These are phyloP conservation scores for Quercus berberidifolia DNA, from an alignment of 306 rosid species.

Conservation along the genomic window DNA sequence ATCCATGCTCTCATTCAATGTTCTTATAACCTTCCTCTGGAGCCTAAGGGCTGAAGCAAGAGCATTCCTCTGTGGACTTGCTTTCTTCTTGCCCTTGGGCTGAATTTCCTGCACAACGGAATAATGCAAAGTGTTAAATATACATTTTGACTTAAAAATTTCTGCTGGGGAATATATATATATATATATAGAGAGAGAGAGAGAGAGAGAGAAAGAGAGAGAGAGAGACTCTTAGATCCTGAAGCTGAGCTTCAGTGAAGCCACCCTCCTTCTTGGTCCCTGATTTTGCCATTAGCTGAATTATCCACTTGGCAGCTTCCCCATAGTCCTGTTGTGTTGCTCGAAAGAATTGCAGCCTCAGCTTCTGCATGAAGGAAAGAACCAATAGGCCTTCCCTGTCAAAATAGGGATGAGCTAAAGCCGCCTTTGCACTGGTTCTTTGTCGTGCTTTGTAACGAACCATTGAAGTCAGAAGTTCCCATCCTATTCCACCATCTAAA, in stretches of 20 bases:
- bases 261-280: slow-evolving; percentile 86
- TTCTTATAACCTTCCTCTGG: slow-evolving; percentile 67
- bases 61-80: slow-evolving; percentile 58
- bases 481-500: slow-evolving; percentile 88
- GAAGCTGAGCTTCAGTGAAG: slow-evolving; percentile 96
- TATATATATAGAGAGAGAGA: too few species aligned
- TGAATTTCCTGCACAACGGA: slow-evolving; percentile 51
- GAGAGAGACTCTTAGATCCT: slow-evolving; percentile 54
- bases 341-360: slow-evolving; percentile 69
- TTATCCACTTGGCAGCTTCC: slow-evolving; percentile 85
- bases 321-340: slow-evolving; percentile 84
- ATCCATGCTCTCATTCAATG: slow-evolving; percentile 84
- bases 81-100: slow-evolving; percentile 60
- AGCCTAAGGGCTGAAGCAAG: slow-evolving; percentile 78
- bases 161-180: background rate
- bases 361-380: slow-evolving; percentile 74
- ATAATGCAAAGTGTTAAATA: background rate
- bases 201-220: too few species aligned
- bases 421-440: slow-evolving; percentile 87
- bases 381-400: slow-evolving; percentile 77
- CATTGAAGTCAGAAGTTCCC: slow-evolving; percentile 95
- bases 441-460: slow-evolving; percentile 80
- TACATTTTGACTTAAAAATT: background rate
- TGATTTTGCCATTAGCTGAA: slow-evolving; percentile 82
- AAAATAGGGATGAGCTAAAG: slow-evolving; percentile 87